A percentile compares a stretch with the other conserved stretches of the same genome.
Conservation (phyloP, 2,329 filamentous ascomycete genomes). For the Clonostachys byssicola region DNA sequence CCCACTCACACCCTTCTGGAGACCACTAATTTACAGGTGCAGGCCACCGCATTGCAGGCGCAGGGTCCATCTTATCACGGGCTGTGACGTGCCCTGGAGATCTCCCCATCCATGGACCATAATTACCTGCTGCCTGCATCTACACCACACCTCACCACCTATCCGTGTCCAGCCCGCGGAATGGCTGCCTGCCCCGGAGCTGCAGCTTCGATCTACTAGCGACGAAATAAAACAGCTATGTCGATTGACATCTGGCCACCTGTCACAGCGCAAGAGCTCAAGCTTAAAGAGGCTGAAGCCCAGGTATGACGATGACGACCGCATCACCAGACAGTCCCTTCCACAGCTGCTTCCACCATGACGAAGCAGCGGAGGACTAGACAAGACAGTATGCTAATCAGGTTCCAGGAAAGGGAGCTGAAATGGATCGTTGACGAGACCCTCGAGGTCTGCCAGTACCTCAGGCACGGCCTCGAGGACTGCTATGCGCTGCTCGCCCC, state of each 20-base stretch:
- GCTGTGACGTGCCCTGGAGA: too few relatives aligned
- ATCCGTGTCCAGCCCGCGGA: not conserved
- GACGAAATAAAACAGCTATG: constrained; percentile 29
- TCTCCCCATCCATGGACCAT: too few relatives aligned
- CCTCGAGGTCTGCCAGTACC: constrained; percentile 38
- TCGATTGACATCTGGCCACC: constrained; percentile 56
- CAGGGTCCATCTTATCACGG: too few relatives aligned
- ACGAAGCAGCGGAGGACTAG: not conserved
- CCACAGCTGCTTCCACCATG: not conserved
- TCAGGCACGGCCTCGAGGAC: constrained; percentile 72
- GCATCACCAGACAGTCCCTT: not conserved
- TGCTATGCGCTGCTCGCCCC: constrained; percentile 85
- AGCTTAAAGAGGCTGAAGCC: constrained; percentile 41
- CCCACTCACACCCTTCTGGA: not conserved
- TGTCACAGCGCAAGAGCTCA: constrained; percentile 44
- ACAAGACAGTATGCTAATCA: constrained; percentile 18
- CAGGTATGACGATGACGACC: constrained; percentile 34
- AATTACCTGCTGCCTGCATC: too few relatives aligned
- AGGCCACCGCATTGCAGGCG: too few relatives aligned
- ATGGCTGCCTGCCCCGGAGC: constrained; percentile 3
- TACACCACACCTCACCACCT: too few relatives aligned
- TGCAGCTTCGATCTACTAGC: constrained; percentile 1
- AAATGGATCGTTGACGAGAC: constrained; percentile 50
- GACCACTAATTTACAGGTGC: too few relatives aligned
- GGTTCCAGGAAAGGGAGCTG: constrained; percentile 31